Base-by-base conservation (phyloP, 2,329 filamentous ascomycete genomes). In the Trichoderma hamatum region DNA sequence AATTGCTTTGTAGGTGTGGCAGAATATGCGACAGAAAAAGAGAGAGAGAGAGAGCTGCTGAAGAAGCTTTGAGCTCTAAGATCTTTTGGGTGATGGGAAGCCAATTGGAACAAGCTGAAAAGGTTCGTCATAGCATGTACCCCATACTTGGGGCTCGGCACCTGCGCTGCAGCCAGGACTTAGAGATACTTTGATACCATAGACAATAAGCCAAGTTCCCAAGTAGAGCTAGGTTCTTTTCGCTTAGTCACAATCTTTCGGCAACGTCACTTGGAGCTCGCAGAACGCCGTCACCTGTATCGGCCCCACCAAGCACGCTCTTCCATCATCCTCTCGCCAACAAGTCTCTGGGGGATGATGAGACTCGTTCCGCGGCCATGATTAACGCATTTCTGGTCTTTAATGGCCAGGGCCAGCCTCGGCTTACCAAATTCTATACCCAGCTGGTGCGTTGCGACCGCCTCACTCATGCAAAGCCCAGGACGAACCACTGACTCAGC, bases 371-470 rank as follows among this genome's bases (percentile, higher is more conserved):
- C 69, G 69, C 70, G 64, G 82, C 74, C 74, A 99, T 99, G 96
- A 98, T 99, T 81, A 99, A 97, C 85, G 96, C 96, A 36, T 95
- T 99, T 71, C 86, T 99, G 73, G 95, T 99, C 79, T 99, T 99
- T 85, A 99, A 99, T 78, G 97, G 97, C 84, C 93, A 95, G 75
- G 96, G 96, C 72, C 95, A 99, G 82, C 95, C 96, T 46, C 91
- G 96, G 68, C 87, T 99, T 79, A 98, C 95, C 75, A 98, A 98
- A 77, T 99, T 99, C 85, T 99, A 99, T 80, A 97, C 95, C 2
- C 95, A 98, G 79, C 89, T 99, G 73, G 95, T 97, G 73, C 75
- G 75, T 69, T 66, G 36, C 56, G 65, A n/a, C 32, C 5, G 16
- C 13, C 3, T 28, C 2, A 19, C 28, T 9, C 30, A 24, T 9